Evolutionary conservation across 2,329 filamentous ascomycete genomes (phyloP).

Genomic region (Colletotrichum eremochloae): DNA sequence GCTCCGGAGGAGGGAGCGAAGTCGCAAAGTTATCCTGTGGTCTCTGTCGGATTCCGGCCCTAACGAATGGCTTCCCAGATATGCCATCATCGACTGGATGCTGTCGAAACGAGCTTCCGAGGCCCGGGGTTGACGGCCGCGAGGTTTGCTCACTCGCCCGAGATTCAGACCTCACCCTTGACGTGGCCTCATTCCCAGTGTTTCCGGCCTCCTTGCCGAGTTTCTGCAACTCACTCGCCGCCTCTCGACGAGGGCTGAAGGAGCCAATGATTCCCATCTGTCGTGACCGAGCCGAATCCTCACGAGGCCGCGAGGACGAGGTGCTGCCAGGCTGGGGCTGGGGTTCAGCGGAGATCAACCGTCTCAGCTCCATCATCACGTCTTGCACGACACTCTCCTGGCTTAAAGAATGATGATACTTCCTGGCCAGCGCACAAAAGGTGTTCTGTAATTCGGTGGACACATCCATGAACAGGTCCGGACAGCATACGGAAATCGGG

Average conservation of each 20-base stretch:
- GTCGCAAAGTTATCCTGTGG: slow-evolving; percentile 20
- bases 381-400: slow-evolving; percentile 61
- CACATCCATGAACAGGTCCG: slow-evolving; percentile 61
- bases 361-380: slow-evolving; percentile 54
- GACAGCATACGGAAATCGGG: slow-evolving; percentile 60
- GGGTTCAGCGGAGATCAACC: slow-evolving; percentile 14
- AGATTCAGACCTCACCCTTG: slow-evolving; percentile 35
- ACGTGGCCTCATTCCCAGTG: slow-evolving; percentile 2
- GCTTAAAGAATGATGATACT: slow-evolving; percentile 54
- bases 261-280: slow-evolving; percentile 39
- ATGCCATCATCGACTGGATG: slow-evolving; percentile 62
- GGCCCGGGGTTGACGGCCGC: slow-evolving; percentile 29
- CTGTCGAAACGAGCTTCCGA: slow-evolving; percentile 21
- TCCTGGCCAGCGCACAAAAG: slow-evolving; percentile 65
- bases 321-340: not conserved
- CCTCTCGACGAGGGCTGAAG: slow-evolving; percentile 36
- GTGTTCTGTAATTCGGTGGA: slow-evolving; percentile 60
- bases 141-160: slow-evolving; percentile 35
- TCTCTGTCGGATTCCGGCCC: slow-evolving; percentile 54
- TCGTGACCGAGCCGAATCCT: slow-evolving; percentile 36
- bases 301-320: slow-evolving; percentile 18
- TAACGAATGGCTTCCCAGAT: slow-evolving; percentile 66
- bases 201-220: slow-evolving; percentile 15
- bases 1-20: slow-evolving; percentile 42
- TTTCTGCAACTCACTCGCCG: slow-evolving; percentile 18